Conservation (phyloP, 129 eudicot genomes). For the Mikania micrantha region DNA sequence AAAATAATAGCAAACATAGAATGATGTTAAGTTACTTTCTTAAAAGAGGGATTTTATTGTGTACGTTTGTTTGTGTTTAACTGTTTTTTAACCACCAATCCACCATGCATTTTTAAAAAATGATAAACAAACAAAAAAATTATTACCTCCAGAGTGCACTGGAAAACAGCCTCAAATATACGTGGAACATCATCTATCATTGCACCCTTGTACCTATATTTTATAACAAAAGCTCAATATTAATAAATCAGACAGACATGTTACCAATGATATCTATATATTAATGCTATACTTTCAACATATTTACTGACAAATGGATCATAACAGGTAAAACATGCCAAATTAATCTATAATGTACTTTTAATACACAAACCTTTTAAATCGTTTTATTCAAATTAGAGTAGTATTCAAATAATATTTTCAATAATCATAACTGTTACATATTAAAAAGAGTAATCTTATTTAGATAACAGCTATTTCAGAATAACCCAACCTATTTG, state of each 20-base stretch:
- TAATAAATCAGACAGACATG: neutral
- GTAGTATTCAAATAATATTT: neutral
- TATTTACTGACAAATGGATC: neutral
- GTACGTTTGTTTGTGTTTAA: too few relatives aligned
- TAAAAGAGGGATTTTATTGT: too few relatives aligned
- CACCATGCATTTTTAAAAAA: too few relatives aligned
- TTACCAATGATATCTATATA: neutral
- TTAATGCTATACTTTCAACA: neutral
- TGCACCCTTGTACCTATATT: conserved; percentile 68
- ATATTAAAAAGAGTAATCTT: neutral
- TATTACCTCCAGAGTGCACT: conserved; percentile 89
- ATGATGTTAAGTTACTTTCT: too few relatives aligned
- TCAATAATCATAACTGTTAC: neutral
- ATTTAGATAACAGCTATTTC: neutral
- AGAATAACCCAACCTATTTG: neutral
- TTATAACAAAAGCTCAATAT: neutral
- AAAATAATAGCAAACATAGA: neutral
- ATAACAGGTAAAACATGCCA: neutral
- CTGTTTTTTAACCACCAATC: too few relatives aligned
- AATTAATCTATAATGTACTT: neutral
- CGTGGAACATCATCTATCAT: conserved; percentile 97
- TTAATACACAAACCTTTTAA: neutral
- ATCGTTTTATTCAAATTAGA: neutral
- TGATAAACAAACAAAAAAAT: neutral
- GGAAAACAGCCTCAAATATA: conserved; percentile 88